Percentiles rank a stretch among this genome's conserved stretches.
Evolutionary conservation across 169 alveolate species (phyloP).

Genomic region (Eimeria acervulina): DNA sequence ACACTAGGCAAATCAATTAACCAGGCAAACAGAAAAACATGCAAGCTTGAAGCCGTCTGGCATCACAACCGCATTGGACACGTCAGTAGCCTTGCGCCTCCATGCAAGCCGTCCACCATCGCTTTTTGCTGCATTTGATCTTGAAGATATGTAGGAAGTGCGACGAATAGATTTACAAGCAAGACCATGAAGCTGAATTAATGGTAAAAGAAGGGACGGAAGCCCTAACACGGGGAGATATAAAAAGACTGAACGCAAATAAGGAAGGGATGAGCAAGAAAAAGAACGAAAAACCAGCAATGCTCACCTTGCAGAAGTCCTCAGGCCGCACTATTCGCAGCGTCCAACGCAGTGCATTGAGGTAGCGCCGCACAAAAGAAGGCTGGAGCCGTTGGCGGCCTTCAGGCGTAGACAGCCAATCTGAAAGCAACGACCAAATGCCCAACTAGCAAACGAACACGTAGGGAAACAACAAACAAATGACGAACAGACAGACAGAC

Average conservation of each 20-base stretch:
- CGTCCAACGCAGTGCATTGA: slow-evolving; percentile 19
- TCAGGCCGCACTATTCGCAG: not conserved
- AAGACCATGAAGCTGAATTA: too few relatives aligned
- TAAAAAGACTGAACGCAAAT: not conserved
- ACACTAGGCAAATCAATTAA: too few relatives aligned
- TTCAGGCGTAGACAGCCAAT: slow-evolving; percentile 38
- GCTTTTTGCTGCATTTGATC: not conserved
- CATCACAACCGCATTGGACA: not conserved
- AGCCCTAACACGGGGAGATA: too few relatives aligned
- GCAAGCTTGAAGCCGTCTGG: not conserved
- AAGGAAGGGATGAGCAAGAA: not conserved
- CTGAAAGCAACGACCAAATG: not conserved
- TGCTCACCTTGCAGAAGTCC: slow-evolving; percentile 7
- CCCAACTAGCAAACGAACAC: not conserved
- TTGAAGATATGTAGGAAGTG: not conserved
- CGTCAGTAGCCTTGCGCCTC: not conserved
- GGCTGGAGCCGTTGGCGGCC: slow-evolving; percentile 19
- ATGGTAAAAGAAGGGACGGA: too few relatives aligned
- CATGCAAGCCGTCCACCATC: not conserved
- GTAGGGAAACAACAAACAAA: not conserved
- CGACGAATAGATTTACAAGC: too few relatives aligned
- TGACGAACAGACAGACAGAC: not conserved
- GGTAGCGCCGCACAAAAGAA: not conserved
- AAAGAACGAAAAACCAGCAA: not conserved
- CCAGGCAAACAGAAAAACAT: not conserved